Evolutionary conservation across 352 stramenopile species (phyloP), one percentile per base, ranked within the genome.

Genomic region (Phytophthora melonis): DNA sequence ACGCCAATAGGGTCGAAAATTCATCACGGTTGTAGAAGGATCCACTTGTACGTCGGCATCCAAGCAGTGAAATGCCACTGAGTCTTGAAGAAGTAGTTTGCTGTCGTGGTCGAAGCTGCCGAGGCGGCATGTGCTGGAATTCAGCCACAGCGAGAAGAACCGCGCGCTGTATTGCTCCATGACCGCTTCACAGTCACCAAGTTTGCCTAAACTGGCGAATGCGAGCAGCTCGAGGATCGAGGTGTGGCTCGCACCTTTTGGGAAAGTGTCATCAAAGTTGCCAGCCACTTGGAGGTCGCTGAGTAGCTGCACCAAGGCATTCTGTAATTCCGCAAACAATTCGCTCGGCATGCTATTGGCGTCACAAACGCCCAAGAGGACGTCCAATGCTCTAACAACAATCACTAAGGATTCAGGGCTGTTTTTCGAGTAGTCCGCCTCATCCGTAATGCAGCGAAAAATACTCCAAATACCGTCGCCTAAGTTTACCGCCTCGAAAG

Each of bases 111-210:
- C 23, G n/a, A 3, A 19, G 34, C 54, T 47, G 56, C 13, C 16
- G n/a, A 8, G 14, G 4, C 57, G 57, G 21, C 50, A 61, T n/a
- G 34, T 21, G 39, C 32, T 64, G 1, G 34, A 19, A 47, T 30
- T 23, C 34, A 76, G 72, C 69, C 63, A 75, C 27, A 58, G 49
- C 13, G 47, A 67, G 43, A 72, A 30, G 14, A 43, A 72, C 14
- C 9, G 1, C 14, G 18, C 14, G 5, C 8, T 27, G 30, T 52
- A 13, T 6, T 49, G 63, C 21, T 60, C 25, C 14, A 49, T 19
- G 6, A 64, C 14, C 2, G 5, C 5, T 63, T 54, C 3, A 36
- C 19, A 60, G 16, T 6, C 34, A 7, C 52, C 55, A 41, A 74
- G 21, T 10, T 62, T 65, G 7, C 3, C 27, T 32, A 74, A 34